These are phyloP conservation scores for Asterochloris erici DNA, from an alignment of 139 green algal genomes.

Conservation along the genomic window DNA sequence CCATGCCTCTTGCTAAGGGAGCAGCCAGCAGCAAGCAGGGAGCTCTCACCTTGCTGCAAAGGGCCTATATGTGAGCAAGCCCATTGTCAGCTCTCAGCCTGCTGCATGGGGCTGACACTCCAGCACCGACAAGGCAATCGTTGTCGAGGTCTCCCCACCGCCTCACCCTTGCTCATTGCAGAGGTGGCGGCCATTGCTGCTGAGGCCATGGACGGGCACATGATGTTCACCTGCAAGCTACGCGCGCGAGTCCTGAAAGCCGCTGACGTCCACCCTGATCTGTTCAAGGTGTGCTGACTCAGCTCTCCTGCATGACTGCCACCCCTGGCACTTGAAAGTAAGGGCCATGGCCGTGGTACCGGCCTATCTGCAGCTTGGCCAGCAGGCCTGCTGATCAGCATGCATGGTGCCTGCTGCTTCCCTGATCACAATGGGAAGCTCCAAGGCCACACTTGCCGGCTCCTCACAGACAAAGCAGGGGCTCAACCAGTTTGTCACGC, in stretches of 20 bases:
- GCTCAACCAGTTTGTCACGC: neutral
- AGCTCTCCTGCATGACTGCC: neutral
- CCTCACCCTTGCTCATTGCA: neutral
- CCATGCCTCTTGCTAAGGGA: too few relatives aligned
- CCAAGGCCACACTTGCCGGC: neutral
- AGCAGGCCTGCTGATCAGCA: neutral
- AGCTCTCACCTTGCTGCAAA: too few relatives aligned
- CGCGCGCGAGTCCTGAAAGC: slow-evolving; percentile 48
- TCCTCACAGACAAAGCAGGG: neutral
- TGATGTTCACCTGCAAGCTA: slow-evolving; percentile 79
- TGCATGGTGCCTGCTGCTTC: neutral
- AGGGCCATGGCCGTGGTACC: neutral
- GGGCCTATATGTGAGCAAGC: too few relatives aligned
- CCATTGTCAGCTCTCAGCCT: too few relatives aligned
- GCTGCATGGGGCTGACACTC: too few relatives aligned
- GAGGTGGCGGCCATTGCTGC: slow-evolving; percentile 82
- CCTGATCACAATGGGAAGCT: neutral
- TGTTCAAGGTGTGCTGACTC: neutral
- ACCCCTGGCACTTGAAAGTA: neutral
- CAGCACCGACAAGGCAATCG: too few relatives aligned
- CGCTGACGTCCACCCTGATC: slow-evolving; percentile 50
- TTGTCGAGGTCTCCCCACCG: too few relatives aligned
- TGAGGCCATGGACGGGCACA: slow-evolving; percentile 89
- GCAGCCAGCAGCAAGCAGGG: too few relatives aligned
- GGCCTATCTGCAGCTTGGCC: neutral